Evolutionary conservation across 441 rosid genomes (phyloP), one percentile per base, ranked within the genome.

Genomic region (Biscutella auriculata): DNA sequence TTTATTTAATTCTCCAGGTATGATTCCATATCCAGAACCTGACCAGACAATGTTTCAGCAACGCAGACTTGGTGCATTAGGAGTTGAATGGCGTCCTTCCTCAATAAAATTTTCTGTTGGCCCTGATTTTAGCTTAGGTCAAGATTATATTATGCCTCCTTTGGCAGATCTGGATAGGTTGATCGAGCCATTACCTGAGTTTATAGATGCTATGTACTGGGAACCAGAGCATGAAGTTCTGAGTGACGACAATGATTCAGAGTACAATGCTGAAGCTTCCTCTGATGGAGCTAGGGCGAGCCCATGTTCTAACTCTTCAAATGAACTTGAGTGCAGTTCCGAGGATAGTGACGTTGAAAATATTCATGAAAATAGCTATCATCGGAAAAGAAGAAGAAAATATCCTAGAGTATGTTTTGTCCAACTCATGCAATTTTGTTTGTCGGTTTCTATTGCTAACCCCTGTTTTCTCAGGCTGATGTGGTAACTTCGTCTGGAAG

Each of bases 11-110:
- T 52, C 68, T 63, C 49, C 63, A 85, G 94, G 85, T 67, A 76
- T 85, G 85, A 69, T 79, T 70, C 94, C 94, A 14, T 85, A 85
- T 72, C 79, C 83, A 53, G 94, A 85, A 75, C 94, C 94, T 51
- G 84, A 85, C 68, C 94, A 85, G 70, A 81, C 75, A 50, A 70
- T 79, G 84, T 85, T 69, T 67, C 94, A 85, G 84, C 69, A 74
- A 66, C 82, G 82, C 25, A 82, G 94, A 67, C 83, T 85, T 60
- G 94, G 90, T 53, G 85, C 87, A 7, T 70, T 85, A 53, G 87
- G 94, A 27, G 66, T 79, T 50, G 89, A 85, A 70, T 83, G 89
- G 89, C 81, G 57, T 39, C 82, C 84, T 50, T 65, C 85, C 32
- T 51, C 80, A 47, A 67, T 73, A 42, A 79, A 69, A 56, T 72